phyloP scores from a whole-genome alignment of 139 green algal species.

The Micractinium conductrix region DNA sequence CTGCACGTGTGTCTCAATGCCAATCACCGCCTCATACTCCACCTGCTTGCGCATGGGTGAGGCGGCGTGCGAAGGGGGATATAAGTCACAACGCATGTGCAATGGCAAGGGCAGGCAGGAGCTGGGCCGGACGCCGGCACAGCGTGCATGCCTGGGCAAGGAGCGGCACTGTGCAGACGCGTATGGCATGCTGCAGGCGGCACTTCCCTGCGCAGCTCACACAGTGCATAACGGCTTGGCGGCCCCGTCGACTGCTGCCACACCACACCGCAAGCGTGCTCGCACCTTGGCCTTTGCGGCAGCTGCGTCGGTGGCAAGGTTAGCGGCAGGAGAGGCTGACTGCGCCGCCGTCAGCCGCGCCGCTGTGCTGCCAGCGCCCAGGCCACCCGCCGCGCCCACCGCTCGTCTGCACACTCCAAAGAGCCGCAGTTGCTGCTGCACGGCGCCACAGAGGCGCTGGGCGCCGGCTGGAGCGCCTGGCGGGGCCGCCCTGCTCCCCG shows the following conservation, averaged over 20 bases:
- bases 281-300: not conserved
- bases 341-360: not conserved
- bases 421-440: not conserved
- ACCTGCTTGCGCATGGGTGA: not conserved
- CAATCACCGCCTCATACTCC: constrained; percentile 94
- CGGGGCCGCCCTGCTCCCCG: too few species aligned
- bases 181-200: too few species aligned
- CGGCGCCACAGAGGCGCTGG: not conserved
- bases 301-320: not conserved
- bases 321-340: not conserved
- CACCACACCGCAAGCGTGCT: too few species aligned
- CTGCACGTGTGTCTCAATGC: constrained; percentile 99
- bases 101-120: not conserved
- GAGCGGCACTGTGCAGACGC: too few species aligned
- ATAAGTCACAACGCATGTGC: not conserved
- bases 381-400: too few species aligned
- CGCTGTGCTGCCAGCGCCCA: not conserved
- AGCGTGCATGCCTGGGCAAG: not conserved
- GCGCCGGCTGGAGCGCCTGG: too few species aligned
- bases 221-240: too few species aligned
- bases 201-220: too few species aligned
- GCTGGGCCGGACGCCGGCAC: too few species aligned
- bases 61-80: not conserved
- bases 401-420: not conserved
- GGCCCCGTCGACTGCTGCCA: too few species aligned